A percentile compares a stretch with the other conserved stretches of the same genome.
Conservation (phyloP, 371 early-diverging fungal species). For the Dipsacomyces acuminosporus region DNA sequence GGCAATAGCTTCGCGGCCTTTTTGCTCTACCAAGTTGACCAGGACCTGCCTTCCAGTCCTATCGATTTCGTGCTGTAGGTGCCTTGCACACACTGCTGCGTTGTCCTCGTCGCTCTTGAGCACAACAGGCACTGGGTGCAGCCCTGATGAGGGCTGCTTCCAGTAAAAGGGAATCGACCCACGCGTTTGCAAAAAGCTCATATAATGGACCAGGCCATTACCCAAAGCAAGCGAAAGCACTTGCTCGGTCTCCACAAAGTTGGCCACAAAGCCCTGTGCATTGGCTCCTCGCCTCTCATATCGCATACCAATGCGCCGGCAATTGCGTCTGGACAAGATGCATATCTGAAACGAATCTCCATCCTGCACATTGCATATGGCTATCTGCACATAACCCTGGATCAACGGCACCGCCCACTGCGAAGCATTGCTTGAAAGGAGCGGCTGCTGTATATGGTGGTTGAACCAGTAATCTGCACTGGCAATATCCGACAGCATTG, state of each 20-base stretch:
- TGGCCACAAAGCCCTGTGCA: conserved; percentile 90
- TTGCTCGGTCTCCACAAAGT: conserved; percentile 99
- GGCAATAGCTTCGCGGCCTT: conserved; percentile 70
- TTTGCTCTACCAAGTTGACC: conserved; percentile 68
- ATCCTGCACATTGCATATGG: conserved; percentile 19
- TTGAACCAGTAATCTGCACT: conserved; percentile 26
- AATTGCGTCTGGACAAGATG: conserved; percentile 85
- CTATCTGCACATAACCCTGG: conserved; percentile 43
- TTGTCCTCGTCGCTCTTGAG: conserved; percentile 65
- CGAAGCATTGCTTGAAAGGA: conserved; percentile 50
- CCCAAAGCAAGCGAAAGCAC: conserved; percentile 70
- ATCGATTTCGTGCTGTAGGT: conserved; percentile 68
- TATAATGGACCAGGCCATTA: conserved; percentile 53
- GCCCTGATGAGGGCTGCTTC: conserved; percentile 85
- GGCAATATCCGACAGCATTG: conserved; percentile 5
- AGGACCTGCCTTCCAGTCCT: conserved; percentile 67
- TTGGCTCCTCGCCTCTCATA: conserved; percentile 95
- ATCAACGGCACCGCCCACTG: conserved; percentile 62
- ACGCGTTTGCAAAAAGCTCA: conserved; percentile 50
- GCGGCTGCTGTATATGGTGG: conserved; percentile 36
- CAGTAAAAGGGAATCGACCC: conserved; percentile 97
- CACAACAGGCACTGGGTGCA: conserved; percentile 86
- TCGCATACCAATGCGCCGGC: conserved; percentile 87
- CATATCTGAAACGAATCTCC: conserved; percentile 47
- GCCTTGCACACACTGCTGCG: conserved; percentile 57